phyloP scores from a whole-genome alignment of 2,329 filamentous ascomycete species.

The Alternaria sp. region DNA sequence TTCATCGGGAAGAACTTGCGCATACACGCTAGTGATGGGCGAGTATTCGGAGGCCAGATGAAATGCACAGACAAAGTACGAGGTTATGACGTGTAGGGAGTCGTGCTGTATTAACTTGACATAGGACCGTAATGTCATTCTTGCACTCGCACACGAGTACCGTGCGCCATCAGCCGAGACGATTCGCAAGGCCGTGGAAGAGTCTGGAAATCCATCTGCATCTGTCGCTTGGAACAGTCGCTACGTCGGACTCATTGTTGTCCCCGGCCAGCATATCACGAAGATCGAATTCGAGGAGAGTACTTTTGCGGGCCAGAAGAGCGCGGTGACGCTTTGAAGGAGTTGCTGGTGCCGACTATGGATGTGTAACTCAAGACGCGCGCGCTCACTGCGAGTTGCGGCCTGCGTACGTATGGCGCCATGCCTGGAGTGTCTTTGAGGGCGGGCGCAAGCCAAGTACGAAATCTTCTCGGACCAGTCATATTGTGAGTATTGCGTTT shows the following conservation, averaged over 20 bases:
- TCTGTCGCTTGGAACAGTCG: conserved; percentile 78
- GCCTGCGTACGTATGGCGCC: not conserved
- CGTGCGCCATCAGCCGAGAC: conserved; percentile 67
- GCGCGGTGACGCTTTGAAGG: conserved; percentile 28
- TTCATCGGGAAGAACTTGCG: conserved; percentile 81
- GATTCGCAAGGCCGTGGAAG: conserved; percentile 45
- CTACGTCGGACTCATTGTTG: conserved; percentile 86
- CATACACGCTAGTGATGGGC: conserved; percentile 79
- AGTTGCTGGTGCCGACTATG: not conserved
- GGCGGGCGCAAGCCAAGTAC: not conserved
- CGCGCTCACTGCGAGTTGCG: not conserved
- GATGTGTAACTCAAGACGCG: not conserved
- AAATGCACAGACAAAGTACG: conserved; percentile 92
- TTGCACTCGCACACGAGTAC: conserved; percentile 88
- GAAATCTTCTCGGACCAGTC: not conserved
- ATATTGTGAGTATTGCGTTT: not conserved
- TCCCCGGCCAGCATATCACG: conserved; percentile 83
- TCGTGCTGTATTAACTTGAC: not conserved
- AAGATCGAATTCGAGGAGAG: conserved; percentile 86
- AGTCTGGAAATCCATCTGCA: conserved; percentile 53
- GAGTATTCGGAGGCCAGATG: conserved; percentile 88
- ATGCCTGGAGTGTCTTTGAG: not conserved
- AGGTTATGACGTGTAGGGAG: conserved; percentile 37
- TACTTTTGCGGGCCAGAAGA: conserved; percentile 30
- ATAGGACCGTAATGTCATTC: conserved; percentile 86